Percentiles rank a stretch among this genome's conserved stretches.
phyloP scores from a whole-genome alignment of 1,139 yeast genomes.

The Nakaseomyces kungkrabaensis region DNA sequence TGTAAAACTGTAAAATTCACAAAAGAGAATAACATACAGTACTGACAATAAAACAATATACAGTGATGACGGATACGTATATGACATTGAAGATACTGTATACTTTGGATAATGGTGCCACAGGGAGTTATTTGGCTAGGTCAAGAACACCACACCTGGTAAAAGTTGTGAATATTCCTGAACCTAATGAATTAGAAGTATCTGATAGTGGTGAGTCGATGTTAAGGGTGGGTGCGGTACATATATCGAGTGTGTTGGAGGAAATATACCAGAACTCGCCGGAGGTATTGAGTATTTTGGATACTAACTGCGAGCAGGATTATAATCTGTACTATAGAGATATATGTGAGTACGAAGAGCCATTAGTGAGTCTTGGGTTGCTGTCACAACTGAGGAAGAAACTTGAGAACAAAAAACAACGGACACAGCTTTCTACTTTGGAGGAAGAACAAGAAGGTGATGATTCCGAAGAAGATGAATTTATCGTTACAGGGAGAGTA shows the following conservation, averaged over 20 bases:
- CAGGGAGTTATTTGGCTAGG: slow-evolving; percentile 26
- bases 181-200: neutral
- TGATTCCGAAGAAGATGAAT: slow-evolving; percentile 19
- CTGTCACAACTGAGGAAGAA: slow-evolving; percentile 37
- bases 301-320: slow-evolving; percentile 31
- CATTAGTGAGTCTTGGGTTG: slow-evolving; percentile 64
- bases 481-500: slow-evolving; percentile 58
- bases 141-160: slow-evolving; percentile 23
- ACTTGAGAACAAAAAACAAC: slow-evolving; percentile 19
- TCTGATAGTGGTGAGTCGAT: neutral
- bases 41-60: no score
- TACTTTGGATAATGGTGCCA: slow-evolving; percentile 25
- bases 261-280: slow-evolving; percentile 28
- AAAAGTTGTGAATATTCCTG: slow-evolving; percentile 20
- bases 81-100: slow-evolving; percentile 29
- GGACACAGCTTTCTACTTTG: neutral
- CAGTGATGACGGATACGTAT: neutral
- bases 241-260: slow-evolving; percentile 20
- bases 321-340: slow-evolving; percentile 67
- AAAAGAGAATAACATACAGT: no score
- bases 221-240: slow-evolving; percentile 23
- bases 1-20: no score
- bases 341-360: slow-evolving; percentile 66
- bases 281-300: slow-evolving; percentile 23
- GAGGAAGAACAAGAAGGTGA: slow-evolving; percentile 10